phyloP scores from a whole-genome alignment of 2,329 filamentous ascomycete species.

The Sphaceloma murrayae region DNA sequence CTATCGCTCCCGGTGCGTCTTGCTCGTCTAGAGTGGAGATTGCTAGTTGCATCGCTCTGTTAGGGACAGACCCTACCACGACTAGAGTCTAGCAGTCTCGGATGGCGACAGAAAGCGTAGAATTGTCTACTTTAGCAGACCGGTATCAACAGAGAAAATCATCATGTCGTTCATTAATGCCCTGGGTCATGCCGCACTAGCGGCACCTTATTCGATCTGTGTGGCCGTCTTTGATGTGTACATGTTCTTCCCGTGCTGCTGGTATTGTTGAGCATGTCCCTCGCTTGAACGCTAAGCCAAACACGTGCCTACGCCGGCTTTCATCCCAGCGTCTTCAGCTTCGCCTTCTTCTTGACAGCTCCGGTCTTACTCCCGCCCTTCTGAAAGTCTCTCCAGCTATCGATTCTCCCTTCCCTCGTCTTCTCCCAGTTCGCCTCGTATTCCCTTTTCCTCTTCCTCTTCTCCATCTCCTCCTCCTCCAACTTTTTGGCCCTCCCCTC shows the following conservation, averaged over 20 bases:
- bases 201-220: too few relatives aligned
- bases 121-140: too few relatives aligned
- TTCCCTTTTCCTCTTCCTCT: slow-evolving; percentile 55
- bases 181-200: too few relatives aligned
- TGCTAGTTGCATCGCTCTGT: too few relatives aligned
- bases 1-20: not conserved
- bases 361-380: slow-evolving; percentile 44
- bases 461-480: slow-evolving; percentile 73
- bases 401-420: slow-evolving; percentile 81
- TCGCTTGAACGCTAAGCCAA: not conserved
- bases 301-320: not conserved
- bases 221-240: too few relatives aligned
- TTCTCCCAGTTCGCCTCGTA: slow-evolving; percentile 94
- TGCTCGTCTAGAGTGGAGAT: slow-evolving; percentile 2
- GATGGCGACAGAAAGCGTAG: too few relatives aligned
- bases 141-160: too few relatives aligned
- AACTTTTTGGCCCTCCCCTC: slow-evolving; percentile 82
- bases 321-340: slow-evolving; percentile 45
- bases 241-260: not conserved
- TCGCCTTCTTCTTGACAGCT: slow-evolving; percentile 40
- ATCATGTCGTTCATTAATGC: too few relatives aligned
- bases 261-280: not conserved
- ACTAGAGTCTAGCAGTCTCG: too few relatives aligned
- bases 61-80: too few relatives aligned
- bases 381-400: slow-evolving; percentile 86